Conservation (phyloP, 2,329 filamentous ascomycete species). For the Myriosclerotinia curreyana region DNA sequence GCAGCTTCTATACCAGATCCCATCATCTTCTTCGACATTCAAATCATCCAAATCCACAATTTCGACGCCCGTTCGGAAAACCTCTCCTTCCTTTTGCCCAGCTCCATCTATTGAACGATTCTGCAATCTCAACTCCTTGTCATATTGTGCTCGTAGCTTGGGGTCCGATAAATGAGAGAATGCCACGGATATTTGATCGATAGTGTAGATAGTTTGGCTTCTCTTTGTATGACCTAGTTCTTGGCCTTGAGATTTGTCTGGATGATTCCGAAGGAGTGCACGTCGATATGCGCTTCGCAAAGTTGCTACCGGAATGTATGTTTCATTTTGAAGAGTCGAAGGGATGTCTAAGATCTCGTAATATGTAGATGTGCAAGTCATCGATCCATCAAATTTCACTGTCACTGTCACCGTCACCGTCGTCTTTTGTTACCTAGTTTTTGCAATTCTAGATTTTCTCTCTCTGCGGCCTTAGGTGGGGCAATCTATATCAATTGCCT, state of each 20-base stretch:
- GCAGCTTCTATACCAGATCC: conserved; percentile 55
- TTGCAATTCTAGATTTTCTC: conserved; percentile 5
- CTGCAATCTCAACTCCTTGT: conserved; percentile 45
- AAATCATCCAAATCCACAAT: conserved; percentile 65
- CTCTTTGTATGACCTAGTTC: conserved; percentile 21
- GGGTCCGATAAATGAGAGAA: conserved; percentile 55
- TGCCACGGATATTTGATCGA: conserved; percentile 63
- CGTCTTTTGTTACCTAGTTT: conserved; percentile 37
- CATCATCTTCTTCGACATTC: conserved; percentile 47
- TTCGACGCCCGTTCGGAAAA: conserved; percentile 59
- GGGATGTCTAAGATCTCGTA: conserved; percentile 61
- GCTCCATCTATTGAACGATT: conserved; percentile 26
- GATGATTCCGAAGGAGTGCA: conserved; percentile 63
- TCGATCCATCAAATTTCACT: conserved; percentile 58
- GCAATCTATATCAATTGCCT: not conserved
- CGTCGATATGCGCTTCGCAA: conserved; percentile 63
- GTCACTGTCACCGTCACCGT: conserved; percentile 60
- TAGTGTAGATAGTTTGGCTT: conserved; percentile 43
- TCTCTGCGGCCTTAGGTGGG: conserved; percentile 9
- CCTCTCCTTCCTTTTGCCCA: conserved; percentile 27
- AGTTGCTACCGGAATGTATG: conserved; percentile 46
- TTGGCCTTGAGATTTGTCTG: conserved; percentile 40
- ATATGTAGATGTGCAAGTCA: conserved; percentile 46
- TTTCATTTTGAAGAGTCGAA: conserved; percentile 46
- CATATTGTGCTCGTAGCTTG: conserved; percentile 51